Evolutionary conservation across 148 eudicot genomes (phyloP).

Genomic region (Cornus florida): DNA sequence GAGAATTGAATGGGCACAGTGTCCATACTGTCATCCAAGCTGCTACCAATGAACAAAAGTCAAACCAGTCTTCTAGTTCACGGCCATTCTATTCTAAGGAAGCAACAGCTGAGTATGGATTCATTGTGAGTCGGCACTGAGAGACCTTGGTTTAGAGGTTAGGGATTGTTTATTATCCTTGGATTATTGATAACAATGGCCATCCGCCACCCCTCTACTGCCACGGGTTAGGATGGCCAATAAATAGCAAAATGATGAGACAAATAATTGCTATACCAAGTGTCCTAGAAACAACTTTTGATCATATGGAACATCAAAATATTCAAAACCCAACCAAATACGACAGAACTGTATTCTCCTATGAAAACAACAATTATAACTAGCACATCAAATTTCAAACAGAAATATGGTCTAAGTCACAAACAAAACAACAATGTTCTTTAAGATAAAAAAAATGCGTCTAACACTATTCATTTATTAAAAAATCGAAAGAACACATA

Average conservation of each 20-base stretch:
- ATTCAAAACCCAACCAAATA: background rate
- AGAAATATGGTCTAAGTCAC: background rate
- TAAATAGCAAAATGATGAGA: background rate
- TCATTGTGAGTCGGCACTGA: background rate
- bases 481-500: background rate
- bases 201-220: too few relatives aligned
- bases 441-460: background rate
- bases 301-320: background rate
- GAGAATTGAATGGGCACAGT: background rate
- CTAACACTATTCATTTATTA: background rate
- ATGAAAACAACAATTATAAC: background rate
- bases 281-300: background rate
- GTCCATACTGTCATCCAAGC: too few relatives aligned
- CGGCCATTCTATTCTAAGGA: background rate
- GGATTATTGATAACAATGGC: too few relatives aligned
- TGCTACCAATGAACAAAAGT: too few relatives aligned
- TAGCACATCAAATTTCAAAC: background rate
- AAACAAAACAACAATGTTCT: background rate
- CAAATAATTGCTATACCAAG: background rate
- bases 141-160: background rate
- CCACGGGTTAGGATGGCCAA: background rate
- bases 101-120: constrained; percentile 5
- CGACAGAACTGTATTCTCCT: background rate
- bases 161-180: too few relatives aligned
- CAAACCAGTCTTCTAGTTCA: background rate